These are phyloP conservation scores for Populus nigra DNA, from an alignment of 345 rosid species.

Conservation along the genomic window DNA sequence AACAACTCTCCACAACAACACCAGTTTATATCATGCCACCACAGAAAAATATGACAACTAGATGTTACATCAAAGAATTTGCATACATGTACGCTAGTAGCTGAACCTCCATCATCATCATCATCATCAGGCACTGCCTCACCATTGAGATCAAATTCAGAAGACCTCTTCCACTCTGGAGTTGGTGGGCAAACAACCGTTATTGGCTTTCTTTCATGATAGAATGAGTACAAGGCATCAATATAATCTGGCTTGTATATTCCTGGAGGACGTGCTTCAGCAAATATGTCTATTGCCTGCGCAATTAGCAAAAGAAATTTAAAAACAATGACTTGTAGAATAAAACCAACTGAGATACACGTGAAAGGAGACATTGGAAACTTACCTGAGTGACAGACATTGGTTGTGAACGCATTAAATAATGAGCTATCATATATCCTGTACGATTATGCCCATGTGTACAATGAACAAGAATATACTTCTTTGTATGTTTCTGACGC, in stretches of 20 bases:
- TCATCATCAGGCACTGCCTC: conserved; percentile 81
- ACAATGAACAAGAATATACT: conserved; percentile 88
- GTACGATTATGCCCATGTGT: conserved; percentile 99
- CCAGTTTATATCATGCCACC: neutral
- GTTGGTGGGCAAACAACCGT: conserved; percentile 66
- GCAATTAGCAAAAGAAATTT: conserved; percentile 15
- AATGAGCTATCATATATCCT: conserved; percentile 93
- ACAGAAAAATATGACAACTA: neutral
- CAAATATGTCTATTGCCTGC: conserved; percentile 78
- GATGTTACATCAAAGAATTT: conserved; percentile 17
- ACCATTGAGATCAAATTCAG: conserved; percentile 94
- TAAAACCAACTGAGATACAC: conserved; percentile 7
- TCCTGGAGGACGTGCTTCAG: conserved; percentile 96
- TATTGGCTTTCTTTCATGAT: conserved; percentile 89
- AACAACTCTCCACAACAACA: neutral
- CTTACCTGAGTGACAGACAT: conserved; percentile 83
- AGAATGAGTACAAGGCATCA: conserved; percentile 73
- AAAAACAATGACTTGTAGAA: neutral
- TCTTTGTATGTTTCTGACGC: conserved; percentile 76
- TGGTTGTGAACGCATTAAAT: conserved; percentile 75
- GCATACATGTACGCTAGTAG: conserved; percentile 47
- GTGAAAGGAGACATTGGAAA: conserved; percentile 1
- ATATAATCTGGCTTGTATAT: conserved; percentile 91
- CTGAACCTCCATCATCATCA: conserved; percentile 57
- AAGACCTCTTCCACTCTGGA: conserved; percentile 97